These are phyloP conservation scores for Jaenimonas drosophilae DNA, from an alignment of 208 protist genomes.

Conservation along the genomic window DNA sequence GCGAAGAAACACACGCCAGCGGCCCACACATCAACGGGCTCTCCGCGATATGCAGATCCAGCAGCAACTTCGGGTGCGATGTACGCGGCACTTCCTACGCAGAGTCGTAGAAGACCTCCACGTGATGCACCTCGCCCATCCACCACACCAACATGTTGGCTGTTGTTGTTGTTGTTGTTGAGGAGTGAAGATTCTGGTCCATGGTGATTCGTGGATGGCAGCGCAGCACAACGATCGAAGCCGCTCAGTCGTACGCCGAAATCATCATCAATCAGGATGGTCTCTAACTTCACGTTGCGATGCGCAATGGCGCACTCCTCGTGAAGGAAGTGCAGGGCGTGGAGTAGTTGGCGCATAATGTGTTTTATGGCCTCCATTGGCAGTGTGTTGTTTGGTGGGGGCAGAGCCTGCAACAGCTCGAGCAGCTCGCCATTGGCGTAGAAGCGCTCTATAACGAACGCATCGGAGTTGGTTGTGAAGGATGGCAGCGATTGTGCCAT, in stretches of 20 bases:
- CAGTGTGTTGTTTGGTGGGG: no score
- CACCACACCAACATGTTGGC: neutral
- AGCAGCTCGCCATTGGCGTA: constrained; percentile 50
- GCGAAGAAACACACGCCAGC: constrained; percentile 93
- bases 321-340: constrained; percentile 54
- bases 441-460: constrained; percentile 45
- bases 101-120: constrained; percentile 71
- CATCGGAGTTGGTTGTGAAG: constrained; percentile 42
- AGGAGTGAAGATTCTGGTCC: neutral
- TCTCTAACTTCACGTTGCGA: constrained; percentile 75
- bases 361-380: no score
- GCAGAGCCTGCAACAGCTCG: constrained; percentile 42
- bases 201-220: constrained; percentile 5
- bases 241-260: constrained; percentile 39
- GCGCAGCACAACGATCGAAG: constrained; percentile 44
- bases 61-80: constrained; percentile 91
- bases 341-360: no score
- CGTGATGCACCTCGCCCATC: constrained; percentile 7
- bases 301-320: constrained; percentile 37
- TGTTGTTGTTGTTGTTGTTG: neutral
- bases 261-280: constrained; percentile 36
- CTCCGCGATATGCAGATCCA: constrained; percentile 80
- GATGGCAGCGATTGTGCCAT: constrained; percentile 16
- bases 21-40: constrained; percentile 93
- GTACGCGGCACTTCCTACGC: constrained; percentile 88